A percentile compares a stretch with the other conserved stretches of the same genome.
Evolutionary conservation across 768 basidiomycete genomes (phyloP).

Genomic region (Tylopilus cervinicoccineus): DNA sequence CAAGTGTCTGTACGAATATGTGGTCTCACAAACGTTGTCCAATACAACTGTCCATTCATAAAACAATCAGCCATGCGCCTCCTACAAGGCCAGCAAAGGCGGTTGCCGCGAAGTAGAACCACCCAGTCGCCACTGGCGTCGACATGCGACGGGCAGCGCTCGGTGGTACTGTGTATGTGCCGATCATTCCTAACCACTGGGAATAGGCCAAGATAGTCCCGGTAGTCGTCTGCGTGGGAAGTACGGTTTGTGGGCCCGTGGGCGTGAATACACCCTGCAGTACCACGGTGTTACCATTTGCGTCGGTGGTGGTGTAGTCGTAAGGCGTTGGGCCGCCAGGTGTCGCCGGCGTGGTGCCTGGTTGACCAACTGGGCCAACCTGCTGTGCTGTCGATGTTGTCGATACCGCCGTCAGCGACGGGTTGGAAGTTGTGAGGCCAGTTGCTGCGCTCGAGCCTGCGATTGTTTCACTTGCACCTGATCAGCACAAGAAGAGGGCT

Average conservation of each 20-base stretch:
- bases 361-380: constrained; percentile 48
- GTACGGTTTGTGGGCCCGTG: constrained; percentile 26
- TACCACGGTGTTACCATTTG: constrained; percentile 24
- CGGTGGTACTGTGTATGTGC: constrained; percentile 27
- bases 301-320: constrained; percentile 45
- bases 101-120: constrained; percentile 27
- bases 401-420: constrained; percentile 18
- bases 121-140: constrained; percentile 17
- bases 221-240: constrained; percentile 24
- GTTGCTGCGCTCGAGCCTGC: constrained; percentile 8
- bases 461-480: constrained; percentile 11
- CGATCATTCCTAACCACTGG: constrained; percentile 28
- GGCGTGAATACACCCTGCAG: constrained; percentile 29
- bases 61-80: constrained; percentile 31
- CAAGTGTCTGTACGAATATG: constrained; percentile 8
- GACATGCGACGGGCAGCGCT: constrained; percentile 24
- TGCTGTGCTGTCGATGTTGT: constrained; percentile 19
- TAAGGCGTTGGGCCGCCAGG: constrained; percentile 49
- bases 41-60: constrained; percentile 13
- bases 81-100: constrained; percentile 23
- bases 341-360: constrained; percentile 34
- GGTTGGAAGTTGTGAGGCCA: constrained; percentile 17
- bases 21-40: constrained; percentile 5
- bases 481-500: constrained; percentile 4
- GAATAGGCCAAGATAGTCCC: constrained; percentile 28